These are phyloP conservation scores for Begonia peltatifolia DNA, from an alignment of 306 rosid species.

Conservation along the genomic window DNA sequence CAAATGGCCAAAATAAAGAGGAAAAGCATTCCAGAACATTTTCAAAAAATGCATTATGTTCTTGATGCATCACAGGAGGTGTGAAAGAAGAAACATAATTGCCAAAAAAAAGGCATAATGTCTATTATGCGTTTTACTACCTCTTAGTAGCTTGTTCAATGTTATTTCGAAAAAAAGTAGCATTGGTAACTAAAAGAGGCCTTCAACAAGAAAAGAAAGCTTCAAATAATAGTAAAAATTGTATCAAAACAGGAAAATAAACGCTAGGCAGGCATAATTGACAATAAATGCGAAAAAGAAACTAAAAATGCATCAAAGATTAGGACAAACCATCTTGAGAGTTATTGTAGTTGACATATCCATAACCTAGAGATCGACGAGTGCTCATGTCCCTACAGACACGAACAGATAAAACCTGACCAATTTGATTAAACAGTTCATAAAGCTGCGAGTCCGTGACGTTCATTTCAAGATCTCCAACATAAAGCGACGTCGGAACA, in stretches of 20 bases:
- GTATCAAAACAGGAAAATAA: too few relatives aligned
- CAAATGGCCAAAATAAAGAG: too few relatives aligned
- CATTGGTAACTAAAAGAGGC: too few relatives aligned
- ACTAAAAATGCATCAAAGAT: not conserved
- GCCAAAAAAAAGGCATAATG: too few relatives aligned
- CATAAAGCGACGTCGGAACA: conserved; percentile 49
- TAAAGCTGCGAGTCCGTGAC: conserved; percentile 57
- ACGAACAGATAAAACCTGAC: conserved; percentile 47
- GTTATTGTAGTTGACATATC: conserved; percentile 52
- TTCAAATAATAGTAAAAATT: not conserved
- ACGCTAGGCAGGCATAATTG: not conserved
- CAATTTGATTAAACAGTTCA: conserved; percentile 48
- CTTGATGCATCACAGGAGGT: too few relatives aligned
- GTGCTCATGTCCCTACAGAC: conserved; percentile 59
- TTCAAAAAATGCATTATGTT: too few relatives aligned
- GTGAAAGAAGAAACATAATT: too few relatives aligned
- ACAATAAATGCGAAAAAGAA: not conserved
- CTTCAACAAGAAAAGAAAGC: too few relatives aligned
- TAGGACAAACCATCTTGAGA: conserved; percentile 45
- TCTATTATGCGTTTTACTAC: too few relatives aligned
- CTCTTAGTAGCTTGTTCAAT: too few relatives aligned
- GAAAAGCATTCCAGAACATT: too few relatives aligned
- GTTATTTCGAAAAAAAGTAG: too few relatives aligned
- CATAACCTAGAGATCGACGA: conserved; percentile 62
- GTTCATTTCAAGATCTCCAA: conserved; percentile 49